These are phyloP conservation scores for Coemansia biformis DNA, from an alignment of 192 early-diverging fungal species.

Conservation along the genomic window DNA sequence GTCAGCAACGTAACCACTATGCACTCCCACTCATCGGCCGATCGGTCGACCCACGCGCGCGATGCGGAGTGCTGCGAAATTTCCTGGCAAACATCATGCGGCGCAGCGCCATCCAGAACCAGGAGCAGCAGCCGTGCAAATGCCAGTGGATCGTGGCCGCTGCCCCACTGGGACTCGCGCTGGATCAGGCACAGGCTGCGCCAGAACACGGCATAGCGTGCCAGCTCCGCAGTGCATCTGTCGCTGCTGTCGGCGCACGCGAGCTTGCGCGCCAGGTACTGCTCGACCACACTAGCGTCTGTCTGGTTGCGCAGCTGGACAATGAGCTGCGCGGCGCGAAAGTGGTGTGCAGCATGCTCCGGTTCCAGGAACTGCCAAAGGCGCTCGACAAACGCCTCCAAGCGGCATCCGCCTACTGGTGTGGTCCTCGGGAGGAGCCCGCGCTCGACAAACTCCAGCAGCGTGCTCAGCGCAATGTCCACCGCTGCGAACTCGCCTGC, in stretches of 20 bases:
- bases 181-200: conserved; percentile 26
- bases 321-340: conserved; percentile 60
- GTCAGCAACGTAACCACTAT: conserved; percentile 20
- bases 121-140: conserved; percentile 77
- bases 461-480: conserved; percentile 18
- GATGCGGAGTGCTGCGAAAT: conserved; percentile 13
- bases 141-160: conserved; percentile 20
- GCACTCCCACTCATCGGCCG: conserved; percentile 23
- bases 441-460: conserved; percentile 28
- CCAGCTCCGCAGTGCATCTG: conserved; percentile 12
- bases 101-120: conserved; percentile 57
- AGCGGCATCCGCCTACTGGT: not conserved
- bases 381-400: conserved; percentile 28
- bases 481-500: conserved; percentile 13
- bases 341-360: conserved; percentile 53
- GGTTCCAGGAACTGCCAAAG: conserved; percentile 68
- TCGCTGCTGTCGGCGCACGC: not conserved
- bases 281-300: conserved; percentile 27
- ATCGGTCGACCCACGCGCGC: conserved; percentile 35
- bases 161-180: not conserved
- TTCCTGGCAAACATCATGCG: too few species aligned
- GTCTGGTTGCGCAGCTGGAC: conserved; percentile 52
- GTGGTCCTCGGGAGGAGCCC: conserved; percentile 2
- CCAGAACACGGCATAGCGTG: conserved; percentile 38
- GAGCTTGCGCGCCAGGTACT: conserved; percentile 23